These are phyloP conservation scores for Zygosaccharomyces rouxii DNA, from an alignment of 805 yeast genomes.

Conservation along the genomic window DNA sequence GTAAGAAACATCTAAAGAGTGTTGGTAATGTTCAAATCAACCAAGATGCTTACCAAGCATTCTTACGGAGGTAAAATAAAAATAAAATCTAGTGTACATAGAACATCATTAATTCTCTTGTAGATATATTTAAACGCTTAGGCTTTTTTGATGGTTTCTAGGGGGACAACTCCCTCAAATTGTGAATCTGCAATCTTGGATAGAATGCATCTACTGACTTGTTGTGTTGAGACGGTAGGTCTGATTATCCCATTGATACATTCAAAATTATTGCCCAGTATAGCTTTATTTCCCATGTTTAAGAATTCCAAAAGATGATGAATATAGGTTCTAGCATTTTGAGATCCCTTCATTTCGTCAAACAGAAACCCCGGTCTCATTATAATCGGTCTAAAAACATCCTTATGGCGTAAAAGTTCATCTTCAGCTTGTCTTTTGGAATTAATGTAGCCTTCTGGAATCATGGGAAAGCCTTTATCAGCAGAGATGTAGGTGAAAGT, in stretches of 20 bases:
- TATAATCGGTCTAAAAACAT: conserved; percentile 52
- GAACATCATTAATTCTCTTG: not conserved
- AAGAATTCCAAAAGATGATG: conserved; percentile 42
- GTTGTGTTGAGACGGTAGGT: conserved; percentile 63
- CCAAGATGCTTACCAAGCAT: conserved; percentile 86
- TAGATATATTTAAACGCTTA: not conserved
- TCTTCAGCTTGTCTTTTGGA: conserved; percentile 77
- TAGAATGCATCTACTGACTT: conserved; percentile 57
- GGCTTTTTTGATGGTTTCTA: conserved; percentile 41
- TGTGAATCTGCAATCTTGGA: conserved; percentile 48
- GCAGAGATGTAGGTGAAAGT: conserved; percentile 78
- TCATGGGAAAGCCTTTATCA: conserved; percentile 60
- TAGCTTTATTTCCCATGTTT: conserved; percentile 40
- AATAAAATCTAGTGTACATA: conserved; percentile 1
- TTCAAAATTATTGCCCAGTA: conserved; percentile 39
- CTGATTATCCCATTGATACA: conserved; percentile 47
- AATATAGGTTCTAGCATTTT: conserved; percentile 28
- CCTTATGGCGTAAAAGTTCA: conserved; percentile 43
- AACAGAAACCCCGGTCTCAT: conserved; percentile 83
- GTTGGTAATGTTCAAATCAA: conserved; percentile 75
- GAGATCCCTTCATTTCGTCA: conserved; percentile 46
- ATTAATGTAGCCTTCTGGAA: conserved; percentile 66
- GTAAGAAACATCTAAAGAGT: conserved; percentile 71
- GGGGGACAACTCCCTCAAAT: conserved; percentile 53
- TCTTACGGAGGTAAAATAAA: conserved; percentile 41